Base-by-base conservation (phyloP, 202 grass and related monocot species). In the Miscanthus sacchariflorus region DNA sequence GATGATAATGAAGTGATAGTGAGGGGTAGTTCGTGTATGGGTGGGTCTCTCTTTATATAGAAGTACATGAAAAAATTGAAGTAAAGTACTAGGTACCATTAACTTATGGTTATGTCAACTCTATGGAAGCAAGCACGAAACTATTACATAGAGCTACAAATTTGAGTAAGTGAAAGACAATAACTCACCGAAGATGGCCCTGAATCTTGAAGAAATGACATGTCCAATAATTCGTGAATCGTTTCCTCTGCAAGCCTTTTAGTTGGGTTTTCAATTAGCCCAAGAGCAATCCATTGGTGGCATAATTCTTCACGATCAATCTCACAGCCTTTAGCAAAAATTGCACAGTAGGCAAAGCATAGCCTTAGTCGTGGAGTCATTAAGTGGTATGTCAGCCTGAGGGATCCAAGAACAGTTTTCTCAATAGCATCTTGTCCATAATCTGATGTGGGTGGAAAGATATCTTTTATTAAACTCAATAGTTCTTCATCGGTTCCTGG, bases 321-420 rank as follows among this genome's bases (percentile, higher is more conserved):
- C 30, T 77, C 48, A 58, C 9, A 21, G 2, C 74, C 74, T 77
- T 77, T 77, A 56, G 74, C 1, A 9, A 77, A 77, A 56, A 58
- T 58, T 58, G 74, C 74, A 56, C 74, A 77, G 5, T 77, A 77
- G 12, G 74, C 74, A 77, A 77, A 77, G 7, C 74, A 77, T 77
- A 77, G 38, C 74, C n/a, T 56, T 17, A 77, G 74, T 0, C 9
- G 12, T 8, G 17, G 9, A 36, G 7, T n/a, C 74, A 77, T 77
- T 5, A 77, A 52, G 49, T n/a, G 27, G 27, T 77, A 77, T 36
- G 74, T 77, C 27, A 77, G 74, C 48, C 21, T 38, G 12, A 77
- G 74, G 4, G 74, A 77, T 35, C 9, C 74, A 21, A 58, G 11
- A 77, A 77, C 49, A 58, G 48, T 77, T 58, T 9, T 8, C 74